Conservation (phyloP, 2,329 filamentous ascomycete species). For the Xylariales sp. region DNA sequence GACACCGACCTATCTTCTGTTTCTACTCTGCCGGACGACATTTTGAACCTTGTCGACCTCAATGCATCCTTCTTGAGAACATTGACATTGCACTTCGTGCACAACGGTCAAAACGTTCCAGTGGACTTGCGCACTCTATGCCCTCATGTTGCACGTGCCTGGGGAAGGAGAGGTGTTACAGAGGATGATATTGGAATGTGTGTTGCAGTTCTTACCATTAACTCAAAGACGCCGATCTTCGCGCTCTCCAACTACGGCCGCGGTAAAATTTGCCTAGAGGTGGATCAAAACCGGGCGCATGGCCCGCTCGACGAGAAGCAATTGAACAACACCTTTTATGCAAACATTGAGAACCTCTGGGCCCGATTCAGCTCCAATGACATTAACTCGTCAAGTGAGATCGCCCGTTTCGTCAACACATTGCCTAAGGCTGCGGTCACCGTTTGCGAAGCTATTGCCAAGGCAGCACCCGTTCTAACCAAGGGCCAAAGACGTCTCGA, state of each 20-base stretch:
- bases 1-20: conserved; percentile 15
- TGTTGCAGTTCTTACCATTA: conserved; percentile 56
- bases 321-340: conserved; percentile 50
- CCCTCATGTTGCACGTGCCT: conserved; percentile 60
- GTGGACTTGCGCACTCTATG: conserved; percentile 59
- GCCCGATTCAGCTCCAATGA: conserved; percentile 21
- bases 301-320: conserved; percentile 43
- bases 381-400: conserved; percentile 22
- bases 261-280: conserved; percentile 53
- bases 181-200: conserved; percentile 62
- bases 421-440: conserved; percentile 53
- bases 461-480: conserved; percentile 52
- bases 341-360: conserved; percentile 45
- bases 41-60: conserved; percentile 57
- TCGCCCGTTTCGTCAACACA: conserved; percentile 46
- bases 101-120: conserved; percentile 59
- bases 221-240: conserved; percentile 19
- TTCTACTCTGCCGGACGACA: conserved; percentile 41
- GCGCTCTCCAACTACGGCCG: conserved; percentile 36
- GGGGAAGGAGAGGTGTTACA: conserved; percentile 67
- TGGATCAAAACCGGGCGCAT: conserved; percentile 32
- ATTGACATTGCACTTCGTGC: conserved; percentile 63
- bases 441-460: conserved; percentile 44
- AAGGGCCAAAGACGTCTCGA: conserved; percentile 68
- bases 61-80: conserved; percentile 66